phyloP scores from a whole-genome alignment of 495 filamentous ascomycete genomes.

The Penicillium herquei region DNA sequence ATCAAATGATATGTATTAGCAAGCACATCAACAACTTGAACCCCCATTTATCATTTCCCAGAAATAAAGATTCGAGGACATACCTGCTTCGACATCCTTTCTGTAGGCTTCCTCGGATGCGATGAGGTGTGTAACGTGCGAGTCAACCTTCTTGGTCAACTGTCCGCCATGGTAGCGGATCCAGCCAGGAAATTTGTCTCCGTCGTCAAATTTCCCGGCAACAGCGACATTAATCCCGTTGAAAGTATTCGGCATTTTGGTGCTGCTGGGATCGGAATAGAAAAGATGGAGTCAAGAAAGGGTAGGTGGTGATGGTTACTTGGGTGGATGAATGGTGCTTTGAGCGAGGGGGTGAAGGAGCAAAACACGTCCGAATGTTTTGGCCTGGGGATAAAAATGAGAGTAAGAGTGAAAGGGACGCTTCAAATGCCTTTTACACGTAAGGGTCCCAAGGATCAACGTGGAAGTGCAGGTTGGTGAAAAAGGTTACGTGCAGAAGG shows the following conservation, averaged over 20 bases:
- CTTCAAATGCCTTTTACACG: background rate
- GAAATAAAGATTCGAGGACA: background rate
- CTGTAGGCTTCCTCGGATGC: conserved; percentile 51
- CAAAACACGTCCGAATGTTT: background rate
- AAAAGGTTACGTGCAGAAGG: too few species aligned
- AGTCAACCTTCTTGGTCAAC: conserved; percentile 37
- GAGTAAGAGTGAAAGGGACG: background rate
- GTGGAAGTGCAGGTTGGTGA: too few species aligned
- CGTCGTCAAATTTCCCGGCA: conserved; percentile 42
- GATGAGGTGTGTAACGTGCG: conserved; percentile 59
- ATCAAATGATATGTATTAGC: background rate
- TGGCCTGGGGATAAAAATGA: background rate
- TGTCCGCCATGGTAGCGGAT: conserved; percentile 51
- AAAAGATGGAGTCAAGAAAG: background rate
- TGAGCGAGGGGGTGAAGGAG: background rate
- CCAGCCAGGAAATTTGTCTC: conserved; percentile 53
- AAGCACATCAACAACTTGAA: background rate
- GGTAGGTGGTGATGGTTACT: background rate
- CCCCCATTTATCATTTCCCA: too few species aligned
- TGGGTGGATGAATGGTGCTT: background rate
- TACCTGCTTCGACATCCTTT: conserved; percentile 46
- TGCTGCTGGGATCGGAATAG: background rate
- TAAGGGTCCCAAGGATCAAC: too few species aligned
- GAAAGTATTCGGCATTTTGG: conserved; percentile 36
- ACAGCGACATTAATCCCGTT: conserved; percentile 23